Conservation (phyloP, 2,329 filamentous ascomycete genomes). For the Dichotomopilus funicola region DNA sequence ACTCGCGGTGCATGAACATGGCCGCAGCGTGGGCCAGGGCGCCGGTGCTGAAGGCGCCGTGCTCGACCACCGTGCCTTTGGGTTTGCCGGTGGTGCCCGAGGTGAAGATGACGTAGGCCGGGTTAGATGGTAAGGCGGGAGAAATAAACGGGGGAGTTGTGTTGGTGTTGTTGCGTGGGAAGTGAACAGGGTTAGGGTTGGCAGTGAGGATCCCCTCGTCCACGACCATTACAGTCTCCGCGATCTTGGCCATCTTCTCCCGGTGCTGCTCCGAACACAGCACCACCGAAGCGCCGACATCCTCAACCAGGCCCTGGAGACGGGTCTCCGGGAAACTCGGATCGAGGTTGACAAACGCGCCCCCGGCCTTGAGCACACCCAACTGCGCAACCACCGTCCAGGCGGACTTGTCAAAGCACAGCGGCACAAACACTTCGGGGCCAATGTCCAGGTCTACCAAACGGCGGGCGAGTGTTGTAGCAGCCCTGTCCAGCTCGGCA, state of each 20-base stretch:
- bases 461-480: constrained; percentile 17
- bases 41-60: constrained; percentile 24
- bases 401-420: constrained; percentile 26
- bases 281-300: constrained; percentile 14
- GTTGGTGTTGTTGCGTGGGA: background rate
- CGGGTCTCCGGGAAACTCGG: constrained; percentile 22
- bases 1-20: constrained; percentile 18
- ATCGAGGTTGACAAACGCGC: constrained; percentile 27
- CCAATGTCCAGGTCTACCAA: constrained; percentile 15
- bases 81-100: constrained; percentile 47
- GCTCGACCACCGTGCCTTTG: constrained; percentile 41
- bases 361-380: constrained; percentile 27
- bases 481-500: constrained; percentile 16
- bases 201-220: constrained; percentile 6
- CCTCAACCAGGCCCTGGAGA: constrained; percentile 14
- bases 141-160: background rate
- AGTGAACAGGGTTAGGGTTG: no score
- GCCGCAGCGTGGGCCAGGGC: constrained; percentile 16
- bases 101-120: constrained; percentile 42
- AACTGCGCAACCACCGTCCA: constrained; percentile 24
- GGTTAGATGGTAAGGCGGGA: constrained; percentile 11
- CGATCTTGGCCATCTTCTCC: constrained; percentile 11
- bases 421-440: constrained; percentile 20
- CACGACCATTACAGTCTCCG: constrained; percentile 10
- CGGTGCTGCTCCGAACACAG: constrained; percentile 16